Percentiles rank a stretch among this genome's conserved stretches.
phyloP scores from a whole-genome alignment of 768 basidiomycete genomes.

The Kwoniella botswanensis region DNA sequence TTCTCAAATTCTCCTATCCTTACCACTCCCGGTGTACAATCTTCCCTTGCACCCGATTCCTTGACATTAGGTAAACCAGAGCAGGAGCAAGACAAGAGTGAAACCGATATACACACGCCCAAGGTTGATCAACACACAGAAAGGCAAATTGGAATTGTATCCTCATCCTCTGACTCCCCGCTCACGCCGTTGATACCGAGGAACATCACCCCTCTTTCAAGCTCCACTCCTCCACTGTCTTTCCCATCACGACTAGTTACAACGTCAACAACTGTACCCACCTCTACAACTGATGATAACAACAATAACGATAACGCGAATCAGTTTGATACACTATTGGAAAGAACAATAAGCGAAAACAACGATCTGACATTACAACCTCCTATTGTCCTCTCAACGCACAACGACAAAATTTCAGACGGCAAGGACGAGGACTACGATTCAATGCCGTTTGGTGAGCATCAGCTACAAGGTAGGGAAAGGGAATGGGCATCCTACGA shows the following conservation, averaged over 20 bases:
- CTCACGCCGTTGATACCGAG: constrained; percentile 13
- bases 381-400: constrained; percentile 19
- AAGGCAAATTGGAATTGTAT: neutral
- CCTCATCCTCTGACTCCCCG: constrained; percentile 1
- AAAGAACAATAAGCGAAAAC: constrained; percentile 18
- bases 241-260: constrained; percentile 1
- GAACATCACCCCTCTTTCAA: constrained; percentile 8
- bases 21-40: constrained; percentile 12
- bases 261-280: constrained; percentile 12
- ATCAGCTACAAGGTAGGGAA: constrained; percentile 7
- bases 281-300: constrained; percentile 1
- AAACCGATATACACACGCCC: neutral
- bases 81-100: neutral
- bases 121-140: constrained; percentile 7
- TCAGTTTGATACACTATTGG: constrained; percentile 1
- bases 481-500: constrained; percentile 23
- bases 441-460: constrained; percentile 20
- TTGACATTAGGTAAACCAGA: neutral
- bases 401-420: neutral
- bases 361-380: constrained; percentile 9
- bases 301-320: constrained; percentile 2
- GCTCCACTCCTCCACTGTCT: constrained; percentile 21
- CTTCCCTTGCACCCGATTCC: neutral
- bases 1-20: constrained; percentile 22
- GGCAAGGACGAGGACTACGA: constrained; percentile 1